phyloP scores from a whole-genome alignment of 441 rosid species.

The Erodium trifolium region DNA sequence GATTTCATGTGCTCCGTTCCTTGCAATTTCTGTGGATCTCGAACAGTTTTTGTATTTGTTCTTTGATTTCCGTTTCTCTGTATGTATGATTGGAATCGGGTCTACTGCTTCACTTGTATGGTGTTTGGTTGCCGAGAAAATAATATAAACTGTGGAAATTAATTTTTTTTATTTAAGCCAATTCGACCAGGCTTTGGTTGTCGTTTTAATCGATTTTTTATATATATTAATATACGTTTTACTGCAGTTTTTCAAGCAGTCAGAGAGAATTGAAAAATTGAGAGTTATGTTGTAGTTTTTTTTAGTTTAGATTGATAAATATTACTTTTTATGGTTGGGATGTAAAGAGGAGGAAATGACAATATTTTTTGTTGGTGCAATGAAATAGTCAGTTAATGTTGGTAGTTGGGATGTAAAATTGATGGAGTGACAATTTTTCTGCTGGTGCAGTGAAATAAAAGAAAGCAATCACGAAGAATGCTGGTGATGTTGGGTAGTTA shows the following conservation, averaged over 20 bases:
- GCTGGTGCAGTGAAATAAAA: background rate
- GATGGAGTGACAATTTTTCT: background rate
- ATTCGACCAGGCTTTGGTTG: background rate
- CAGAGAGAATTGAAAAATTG: too few species aligned
- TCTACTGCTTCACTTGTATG: background rate
- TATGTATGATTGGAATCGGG: background rate
- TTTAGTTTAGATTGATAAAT: too few species aligned
- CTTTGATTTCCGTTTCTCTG: background rate
- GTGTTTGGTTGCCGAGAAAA: background rate
- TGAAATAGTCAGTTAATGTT: background rate
- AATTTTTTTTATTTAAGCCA: background rate
- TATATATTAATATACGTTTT: background rate
- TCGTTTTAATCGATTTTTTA: background rate
- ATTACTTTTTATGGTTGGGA: background rate
- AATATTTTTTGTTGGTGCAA: background rate
- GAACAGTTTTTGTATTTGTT: background rate
- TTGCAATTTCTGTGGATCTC: conserved; percentile 7
- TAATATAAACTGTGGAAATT: background rate
- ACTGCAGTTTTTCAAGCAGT: too few species aligned
- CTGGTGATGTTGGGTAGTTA: conserved; percentile 8
- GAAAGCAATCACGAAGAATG: background rate
- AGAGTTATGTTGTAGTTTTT: too few species aligned
- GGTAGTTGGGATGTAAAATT: background rate
- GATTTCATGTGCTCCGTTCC: conserved; percentile 10
- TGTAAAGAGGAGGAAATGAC: background rate